Evolutionary conservation across 768 basidiomycete genomes (phyloP), one percentile per base, ranked within the genome.

Genomic region (Sutorius australiensis): DNA sequence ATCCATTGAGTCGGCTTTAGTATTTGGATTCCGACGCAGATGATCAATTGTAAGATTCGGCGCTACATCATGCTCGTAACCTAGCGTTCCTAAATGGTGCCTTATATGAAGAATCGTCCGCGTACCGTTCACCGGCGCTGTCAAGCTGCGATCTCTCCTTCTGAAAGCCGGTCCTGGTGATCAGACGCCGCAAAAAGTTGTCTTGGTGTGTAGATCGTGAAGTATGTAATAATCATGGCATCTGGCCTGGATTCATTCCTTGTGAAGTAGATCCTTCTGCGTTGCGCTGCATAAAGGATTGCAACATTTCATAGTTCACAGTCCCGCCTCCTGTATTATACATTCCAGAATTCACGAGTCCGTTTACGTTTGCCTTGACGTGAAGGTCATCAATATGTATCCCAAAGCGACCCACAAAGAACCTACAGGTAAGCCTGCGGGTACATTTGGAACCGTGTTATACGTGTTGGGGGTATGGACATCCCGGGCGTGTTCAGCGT

Each of bases 1-100:
- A 32, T 45, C 38, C 38, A 54, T 46, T 45, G 51, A 60, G 31
- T 16, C 32, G 32, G 48, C 50, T 38, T 19, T 32, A 97, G 93
- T 89, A 72, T 55, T 67, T 94, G 53, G 88, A 93, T 69, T 93
- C 91, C 16, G 94, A 97, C 58, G 87, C 88, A 32, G 94, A 95
- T 69, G 93, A 95, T 64, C 88, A 92, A 68, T 69, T 97, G 90
- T 91, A 68, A 61, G 77, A 55, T 44, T 28, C 28, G n/a, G 21
- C 50, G 17, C n/a, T 36, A 27, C 31, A 24, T 48, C 42, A 17
- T 21, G 21, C 38, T 16, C n/a, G 24, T 30, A 24, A 34, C 36
- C 16, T 37, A 48, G 37, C 5, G 21, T 11, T 42, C 48, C 48
- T 61, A 48, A 62, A 51, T 36, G 41, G 9, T 19, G 19, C 36